Evolutionary conservation across 106 monocot species (phyloP).

Genomic region (Dioscorea dumetorum): DNA sequence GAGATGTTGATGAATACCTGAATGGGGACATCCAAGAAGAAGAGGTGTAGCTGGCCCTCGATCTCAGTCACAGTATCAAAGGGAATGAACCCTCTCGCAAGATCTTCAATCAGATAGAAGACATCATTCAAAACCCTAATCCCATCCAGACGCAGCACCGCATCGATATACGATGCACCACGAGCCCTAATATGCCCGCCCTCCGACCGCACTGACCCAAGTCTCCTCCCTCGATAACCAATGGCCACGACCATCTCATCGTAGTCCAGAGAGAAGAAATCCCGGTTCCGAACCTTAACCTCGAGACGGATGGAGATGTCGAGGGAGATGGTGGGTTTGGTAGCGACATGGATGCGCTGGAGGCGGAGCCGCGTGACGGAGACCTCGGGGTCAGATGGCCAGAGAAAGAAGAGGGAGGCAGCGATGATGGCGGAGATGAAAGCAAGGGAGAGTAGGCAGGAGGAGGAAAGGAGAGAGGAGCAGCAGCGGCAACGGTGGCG

Average conservation of each 20-base stretch:
- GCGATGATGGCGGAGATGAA: constrained; percentile 15
- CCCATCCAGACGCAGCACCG: constrained; percentile 53
- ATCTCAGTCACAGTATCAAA: constrained; percentile 77
- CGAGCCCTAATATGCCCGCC: constrained; percentile 64
- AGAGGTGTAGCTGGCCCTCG: constrained; percentile 39
- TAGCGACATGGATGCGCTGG: constrained; percentile 30
- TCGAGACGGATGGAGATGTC: constrained; percentile 38
- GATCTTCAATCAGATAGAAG: constrained; percentile 69
- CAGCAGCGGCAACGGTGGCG: constrained; percentile 9
- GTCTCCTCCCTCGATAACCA: constrained; percentile 44
- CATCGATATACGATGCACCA: constrained; percentile 64
- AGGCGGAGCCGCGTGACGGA: constrained; percentile 46
- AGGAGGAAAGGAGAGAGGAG: constrained; percentile 15
- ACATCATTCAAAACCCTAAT: constrained; percentile 43
- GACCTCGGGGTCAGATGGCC: constrained; percentile 57
- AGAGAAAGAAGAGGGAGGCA: constrained; percentile 43
- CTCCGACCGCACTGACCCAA: constrained; percentile 41
- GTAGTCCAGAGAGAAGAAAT: constrained; percentile 75
- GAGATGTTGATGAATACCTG: constrained; percentile 17
- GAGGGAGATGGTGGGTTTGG: constrained; percentile 24
- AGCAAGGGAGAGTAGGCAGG: constrained; percentile 20
- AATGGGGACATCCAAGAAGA: constrained; percentile 56
- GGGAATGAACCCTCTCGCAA: constrained; percentile 43
- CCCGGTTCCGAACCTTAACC: constrained; percentile 48
- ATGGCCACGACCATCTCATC: constrained; percentile 32